These are phyloP conservation scores for Starmerella khaoyaiensis DNA, from an alignment of 805 yeast species.

Conservation along the genomic window DNA sequence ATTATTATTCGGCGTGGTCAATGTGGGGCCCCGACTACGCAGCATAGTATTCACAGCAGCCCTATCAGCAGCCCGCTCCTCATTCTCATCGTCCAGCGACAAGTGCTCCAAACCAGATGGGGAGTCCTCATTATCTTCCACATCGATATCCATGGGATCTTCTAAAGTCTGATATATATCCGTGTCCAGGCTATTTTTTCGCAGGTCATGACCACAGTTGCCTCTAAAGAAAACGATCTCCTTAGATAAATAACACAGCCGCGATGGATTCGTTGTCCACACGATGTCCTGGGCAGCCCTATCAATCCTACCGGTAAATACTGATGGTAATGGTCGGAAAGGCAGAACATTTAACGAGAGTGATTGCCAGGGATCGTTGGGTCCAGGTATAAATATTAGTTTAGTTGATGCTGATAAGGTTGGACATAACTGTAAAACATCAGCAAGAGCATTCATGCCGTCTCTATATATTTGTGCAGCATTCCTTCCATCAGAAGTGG, in stretches of 20 bases:
- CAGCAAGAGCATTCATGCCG: constrained; percentile 64
- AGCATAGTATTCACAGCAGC: constrained; percentile 8
- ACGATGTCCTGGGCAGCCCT: constrained; percentile 41
- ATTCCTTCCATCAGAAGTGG: constrained; percentile 28
- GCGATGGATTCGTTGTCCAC: constrained; percentile 66
- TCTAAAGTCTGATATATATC: constrained; percentile 1
- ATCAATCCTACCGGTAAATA: constrained; percentile 56
- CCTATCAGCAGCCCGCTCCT: constrained; percentile 17
- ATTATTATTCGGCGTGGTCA: background rate
- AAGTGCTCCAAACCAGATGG: background rate
- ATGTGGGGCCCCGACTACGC: background rate
- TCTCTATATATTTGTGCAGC: constrained; percentile 38
- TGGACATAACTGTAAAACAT: constrained; percentile 47
- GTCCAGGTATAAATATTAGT: constrained; percentile 72
- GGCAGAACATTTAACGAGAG: constrained; percentile 59
- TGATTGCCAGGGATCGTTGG: constrained; percentile 87
- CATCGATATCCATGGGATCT: background rate
- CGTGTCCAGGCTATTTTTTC: constrained; percentile 45
- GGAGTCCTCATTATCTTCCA: background rate
- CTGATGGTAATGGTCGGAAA: constrained; percentile 51
- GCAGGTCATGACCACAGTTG: constrained; percentile 55
- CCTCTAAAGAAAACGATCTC: constrained; percentile 68
- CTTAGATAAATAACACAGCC: constrained; percentile 68
- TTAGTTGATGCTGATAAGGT: constrained; percentile 40
- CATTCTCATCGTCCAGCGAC: constrained; percentile 19